These are phyloP conservation scores for Boletus rubropictus DNA, from an alignment of 768 basidiomycete genomes.

Conservation along the genomic window DNA sequence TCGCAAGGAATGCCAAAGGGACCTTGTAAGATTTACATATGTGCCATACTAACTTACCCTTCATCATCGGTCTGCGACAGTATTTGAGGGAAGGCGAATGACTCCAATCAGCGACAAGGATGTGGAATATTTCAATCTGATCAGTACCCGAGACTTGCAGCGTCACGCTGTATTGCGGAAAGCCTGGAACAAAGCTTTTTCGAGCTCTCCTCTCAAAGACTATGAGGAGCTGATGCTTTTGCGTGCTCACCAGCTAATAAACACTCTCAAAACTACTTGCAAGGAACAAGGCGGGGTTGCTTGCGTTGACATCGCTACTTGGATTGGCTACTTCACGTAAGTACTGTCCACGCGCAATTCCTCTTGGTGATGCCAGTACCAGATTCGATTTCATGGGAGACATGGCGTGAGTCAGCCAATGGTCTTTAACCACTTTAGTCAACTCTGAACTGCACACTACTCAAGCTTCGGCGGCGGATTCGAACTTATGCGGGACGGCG, in stretches of 20 bases:
- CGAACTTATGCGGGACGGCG: slow-evolving; percentile 34
- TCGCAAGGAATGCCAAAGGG: slow-evolving; percentile 28
- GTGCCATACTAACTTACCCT: not conserved
- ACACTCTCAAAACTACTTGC: slow-evolving; percentile 8
- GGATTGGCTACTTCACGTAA: slow-evolving; percentile 24
- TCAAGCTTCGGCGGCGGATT: slow-evolving; percentile 36
- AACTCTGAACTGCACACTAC: not conserved
- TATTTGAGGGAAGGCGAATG: slow-evolving; percentile 20
- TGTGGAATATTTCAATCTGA: slow-evolving; percentile 8
- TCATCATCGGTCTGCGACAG: slow-evolving; percentile 7
- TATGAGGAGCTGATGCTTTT: slow-evolving; percentile 24
- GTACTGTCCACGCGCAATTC: not conserved
- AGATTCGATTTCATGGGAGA: slow-evolving; percentile 28
- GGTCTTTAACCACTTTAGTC: not conserved
- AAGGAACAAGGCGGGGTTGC: slow-evolving; percentile 9
- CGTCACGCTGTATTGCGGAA: slow-evolving; percentile 23
- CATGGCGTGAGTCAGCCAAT: slow-evolving; percentile 22
- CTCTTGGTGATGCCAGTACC: not conserved
- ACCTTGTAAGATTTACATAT: slow-evolving; percentile 19
- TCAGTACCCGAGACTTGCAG: slow-evolving; percentile 16
- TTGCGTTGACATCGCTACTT: slow-evolving; percentile 12
- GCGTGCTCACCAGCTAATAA: slow-evolving; percentile 19
- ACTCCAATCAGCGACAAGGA: slow-evolving; percentile 15
- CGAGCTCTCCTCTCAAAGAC: slow-evolving; percentile 22
- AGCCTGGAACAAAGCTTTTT: slow-evolving; percentile 31